Percentiles rank a stretch among this genome's conserved stretches.
Evolutionary conservation across 2,329 filamentous ascomycete genomes (phyloP).

Genomic region (Phaeomoniella chlamydospora): DNA sequence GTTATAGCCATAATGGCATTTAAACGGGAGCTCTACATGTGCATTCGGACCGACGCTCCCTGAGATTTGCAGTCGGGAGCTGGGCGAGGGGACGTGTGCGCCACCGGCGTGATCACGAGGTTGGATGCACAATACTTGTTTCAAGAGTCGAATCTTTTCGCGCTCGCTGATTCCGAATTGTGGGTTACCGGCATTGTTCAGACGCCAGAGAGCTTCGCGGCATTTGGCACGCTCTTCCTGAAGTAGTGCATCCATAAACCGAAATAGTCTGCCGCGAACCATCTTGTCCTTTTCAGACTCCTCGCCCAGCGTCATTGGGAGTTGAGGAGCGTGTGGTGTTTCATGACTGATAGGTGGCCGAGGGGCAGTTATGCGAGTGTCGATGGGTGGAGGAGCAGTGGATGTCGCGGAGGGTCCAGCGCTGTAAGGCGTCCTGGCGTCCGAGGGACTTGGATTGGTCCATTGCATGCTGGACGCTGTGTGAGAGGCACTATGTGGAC

Average conservation of each 20-base stretch:
- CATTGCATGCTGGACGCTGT: not conserved
- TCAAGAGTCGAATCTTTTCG: conserved; percentile 23
- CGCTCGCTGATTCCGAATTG: conserved; percentile 51
- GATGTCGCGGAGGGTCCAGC: not conserved
- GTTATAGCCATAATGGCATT: conserved; percentile 92
- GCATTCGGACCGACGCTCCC: conserved; percentile 61
- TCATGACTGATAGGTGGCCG: not conserved
- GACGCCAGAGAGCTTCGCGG: conserved; percentile 64
- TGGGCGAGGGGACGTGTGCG: conserved; percentile 35
- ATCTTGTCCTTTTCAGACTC: conserved; percentile 79
- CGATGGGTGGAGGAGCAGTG: conserved; percentile 2
- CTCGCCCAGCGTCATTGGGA: conserved; percentile 14
- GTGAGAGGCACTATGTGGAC: conserved; percentile 10
- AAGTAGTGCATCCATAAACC: conserved; percentile 63
- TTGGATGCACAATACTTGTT: conserved; percentile 22
- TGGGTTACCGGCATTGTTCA: conserved; percentile 72
- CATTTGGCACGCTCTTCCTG: conserved; percentile 75
- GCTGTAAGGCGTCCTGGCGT: not conserved
- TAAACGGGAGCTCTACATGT: conserved; percentile 75
- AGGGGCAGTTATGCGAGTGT: not conserved
- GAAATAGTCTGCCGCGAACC: conserved; percentile 65
- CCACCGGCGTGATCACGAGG: conserved; percentile 14
- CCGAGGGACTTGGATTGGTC: not conserved
- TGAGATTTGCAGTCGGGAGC: conserved; percentile 34
- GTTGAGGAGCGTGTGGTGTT: conserved; percentile 1